These are phyloP conservation scores for Dillenia turbinata DNA, from an alignment of 164 flowering plant species.

Conservation along the genomic window DNA sequence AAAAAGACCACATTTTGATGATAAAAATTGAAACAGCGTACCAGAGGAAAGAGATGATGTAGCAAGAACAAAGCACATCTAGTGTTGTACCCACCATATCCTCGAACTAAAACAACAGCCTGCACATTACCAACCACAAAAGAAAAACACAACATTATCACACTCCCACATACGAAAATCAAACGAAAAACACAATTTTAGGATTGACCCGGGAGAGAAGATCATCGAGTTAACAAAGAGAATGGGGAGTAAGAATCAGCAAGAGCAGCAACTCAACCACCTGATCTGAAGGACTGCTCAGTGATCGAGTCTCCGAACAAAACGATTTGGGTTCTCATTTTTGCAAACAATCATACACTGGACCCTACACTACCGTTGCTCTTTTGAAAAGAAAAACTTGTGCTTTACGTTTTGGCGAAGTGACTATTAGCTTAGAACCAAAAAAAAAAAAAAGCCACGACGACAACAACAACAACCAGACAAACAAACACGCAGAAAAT, in stretches of 20 bases:
- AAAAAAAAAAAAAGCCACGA: no score
- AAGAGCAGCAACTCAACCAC: conserved; percentile 91
- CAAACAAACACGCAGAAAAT: no score
- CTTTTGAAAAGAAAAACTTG: no score
- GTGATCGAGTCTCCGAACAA: conserved; percentile 95
- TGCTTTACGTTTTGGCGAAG: no score
- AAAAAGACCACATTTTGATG: background rate
- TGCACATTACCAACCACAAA: conserved; percentile 12
- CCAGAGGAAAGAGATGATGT: conserved; percentile 69
- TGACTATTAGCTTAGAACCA: no score
- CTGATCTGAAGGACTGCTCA: conserved; percentile 62
- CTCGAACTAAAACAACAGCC: conserved; percentile 83
- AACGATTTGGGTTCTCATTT: conserved; percentile 74
- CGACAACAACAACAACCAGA: no score
- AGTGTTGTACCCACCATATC: conserved; percentile 92
- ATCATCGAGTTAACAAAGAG: background rate
- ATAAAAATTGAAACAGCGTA: conserved; percentile 14
- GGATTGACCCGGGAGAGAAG: background rate
- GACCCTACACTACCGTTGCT: no score
- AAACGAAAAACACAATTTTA: background rate
- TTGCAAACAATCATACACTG: no score
- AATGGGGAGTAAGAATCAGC: conserved; percentile 62
- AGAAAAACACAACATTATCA: background rate
- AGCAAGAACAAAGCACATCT: conserved; percentile 89
- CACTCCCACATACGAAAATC: background rate